phyloP scores from a whole-genome alignment of 1,284 basidiomycete species.

The Cryptococcus hybrid region DNA sequence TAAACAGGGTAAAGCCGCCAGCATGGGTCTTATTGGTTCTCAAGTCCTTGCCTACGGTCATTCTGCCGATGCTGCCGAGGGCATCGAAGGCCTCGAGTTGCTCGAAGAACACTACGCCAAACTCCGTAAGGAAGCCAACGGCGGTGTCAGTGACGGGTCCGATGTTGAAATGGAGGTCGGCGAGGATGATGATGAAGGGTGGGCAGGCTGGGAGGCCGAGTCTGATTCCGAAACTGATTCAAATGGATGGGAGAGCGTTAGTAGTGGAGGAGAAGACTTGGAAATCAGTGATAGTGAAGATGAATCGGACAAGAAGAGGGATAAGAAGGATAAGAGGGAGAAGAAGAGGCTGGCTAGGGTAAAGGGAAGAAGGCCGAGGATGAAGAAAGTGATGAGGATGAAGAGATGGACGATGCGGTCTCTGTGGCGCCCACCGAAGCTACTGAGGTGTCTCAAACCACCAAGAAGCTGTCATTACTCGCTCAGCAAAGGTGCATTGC shows the following conservation, averaged over 20 bases:
- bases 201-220: constrained; percentile 86
- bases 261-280: constrained; percentile 65
- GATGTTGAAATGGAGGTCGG: constrained; percentile 64
- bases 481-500: constrained; percentile 47
- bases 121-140: constrained; percentile 63
- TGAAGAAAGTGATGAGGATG: constrained; percentile 19
- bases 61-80: constrained; percentile 62
- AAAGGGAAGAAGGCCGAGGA: constrained; percentile 27
- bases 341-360: constrained; percentile 37
- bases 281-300: constrained; percentile 85
- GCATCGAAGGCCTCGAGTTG: constrained; percentile 87
- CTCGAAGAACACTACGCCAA: constrained; percentile 80
- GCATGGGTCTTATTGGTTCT: constrained; percentile 64
- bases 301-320: constrained; percentile 55
- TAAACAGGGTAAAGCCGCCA: constrained; percentile 75
- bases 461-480: constrained; percentile 48
- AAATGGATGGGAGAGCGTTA: constrained; percentile 82
- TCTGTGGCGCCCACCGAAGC: constrained; percentile 33
- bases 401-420: constrained; percentile 41
- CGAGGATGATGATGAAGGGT: constrained; percentile 79
- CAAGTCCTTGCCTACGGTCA: constrained; percentile 81
- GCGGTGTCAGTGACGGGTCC: constrained; percentile 52
- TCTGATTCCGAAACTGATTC: constrained; percentile 63
- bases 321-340: constrained; percentile 46
- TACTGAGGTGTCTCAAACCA: constrained; percentile 35